phyloP scores from a whole-genome alignment of 192 early-diverging fungal species.

The Backusella macrospora region DNA sequence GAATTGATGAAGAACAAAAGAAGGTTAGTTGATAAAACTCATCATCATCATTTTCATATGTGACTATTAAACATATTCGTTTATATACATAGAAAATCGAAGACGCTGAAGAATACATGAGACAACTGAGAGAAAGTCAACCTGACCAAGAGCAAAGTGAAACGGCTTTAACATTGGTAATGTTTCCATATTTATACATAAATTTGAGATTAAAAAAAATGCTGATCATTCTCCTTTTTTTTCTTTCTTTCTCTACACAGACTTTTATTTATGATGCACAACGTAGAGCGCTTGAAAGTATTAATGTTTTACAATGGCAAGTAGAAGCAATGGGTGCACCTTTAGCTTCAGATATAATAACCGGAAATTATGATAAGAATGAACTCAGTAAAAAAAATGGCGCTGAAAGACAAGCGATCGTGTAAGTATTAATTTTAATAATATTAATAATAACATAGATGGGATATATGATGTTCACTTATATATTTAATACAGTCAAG shows the following conservation, averaged over 20 bases:
- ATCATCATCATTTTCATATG: not conserved
- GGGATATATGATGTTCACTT: not conserved
- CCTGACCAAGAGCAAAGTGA: constrained; percentile 12
- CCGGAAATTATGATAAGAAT: constrained; percentile 6
- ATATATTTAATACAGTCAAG: not conserved
- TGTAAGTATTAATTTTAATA: not conserved
- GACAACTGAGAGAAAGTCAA: constrained; percentile 9
- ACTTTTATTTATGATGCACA: constrained; percentile 35
- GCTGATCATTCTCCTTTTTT: not conserved
- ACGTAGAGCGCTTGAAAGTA: constrained; percentile 27
- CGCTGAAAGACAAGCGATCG: not conserved
- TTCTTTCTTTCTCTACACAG: not conserved
- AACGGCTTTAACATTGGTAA: constrained; percentile 30
- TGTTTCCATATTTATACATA: not conserved
- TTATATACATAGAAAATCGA: constrained; percentile 34
- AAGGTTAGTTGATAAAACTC: constrained; percentile 24
- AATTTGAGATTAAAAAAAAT: not conserved
- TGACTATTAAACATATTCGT: not conserved
- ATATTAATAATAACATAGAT: not conserved
- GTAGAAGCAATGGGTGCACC: constrained; percentile 41
- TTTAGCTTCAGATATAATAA: constrained; percentile 15
- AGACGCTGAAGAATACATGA: constrained; percentile 34
- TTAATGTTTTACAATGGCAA: constrained; percentile 29
- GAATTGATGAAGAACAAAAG: constrained; percentile 34
- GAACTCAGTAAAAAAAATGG: constrained; percentile 2